Conservation (phyloP, 192 early-diverging fungal genomes). For the Linnemannia hyalina region DNA sequence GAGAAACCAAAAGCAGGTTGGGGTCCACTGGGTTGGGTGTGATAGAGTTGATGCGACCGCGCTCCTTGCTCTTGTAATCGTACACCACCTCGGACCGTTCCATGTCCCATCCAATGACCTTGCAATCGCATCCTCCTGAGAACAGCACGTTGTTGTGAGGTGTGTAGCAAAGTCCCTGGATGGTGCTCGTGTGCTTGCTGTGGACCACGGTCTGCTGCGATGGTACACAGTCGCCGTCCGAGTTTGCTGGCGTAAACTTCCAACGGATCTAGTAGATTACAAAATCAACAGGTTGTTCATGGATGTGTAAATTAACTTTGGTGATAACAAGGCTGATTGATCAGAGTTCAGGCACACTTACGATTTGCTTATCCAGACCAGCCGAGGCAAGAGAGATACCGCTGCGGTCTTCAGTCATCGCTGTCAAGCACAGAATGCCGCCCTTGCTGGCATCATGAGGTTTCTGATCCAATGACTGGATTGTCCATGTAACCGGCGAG, state of each 20-base stretch:
- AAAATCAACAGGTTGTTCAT: not conserved
- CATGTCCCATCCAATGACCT: conserved; percentile 43
- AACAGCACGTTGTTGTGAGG: conserved; percentile 8
- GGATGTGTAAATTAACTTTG: not conserved
- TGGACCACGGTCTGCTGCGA: conserved; percentile 22
- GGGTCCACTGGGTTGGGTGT: conserved; percentile 35
- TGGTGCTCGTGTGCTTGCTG: conserved; percentile 39
- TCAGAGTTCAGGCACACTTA: conserved; percentile 12
- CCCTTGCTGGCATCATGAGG: conserved; percentile 38
- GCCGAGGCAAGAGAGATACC: conserved; percentile 33
- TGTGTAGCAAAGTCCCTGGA: conserved; percentile 34
- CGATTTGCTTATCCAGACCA: conserved; percentile 45
- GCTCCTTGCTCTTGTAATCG: conserved; percentile 29
- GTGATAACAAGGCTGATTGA: not conserved
- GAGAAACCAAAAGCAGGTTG: conserved; percentile 28
- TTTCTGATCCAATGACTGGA: conserved; percentile 25
- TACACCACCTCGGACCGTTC: conserved; percentile 28
- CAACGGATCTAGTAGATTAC: conserved; percentile 29
- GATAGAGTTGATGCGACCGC: conserved; percentile 34
- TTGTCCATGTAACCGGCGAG: conserved; percentile 12
- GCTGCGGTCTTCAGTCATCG: conserved; percentile 6
- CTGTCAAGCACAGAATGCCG: conserved; percentile 36
- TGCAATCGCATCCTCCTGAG: conserved; percentile 45
- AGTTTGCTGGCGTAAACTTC: conserved; percentile 26
- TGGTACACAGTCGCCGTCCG: conserved; percentile 15